These are phyloP conservation scores for Tolypocladium tropicale DNA, from an alignment of 2,329 filamentous ascomycete genomes.

Conservation along the genomic window DNA sequence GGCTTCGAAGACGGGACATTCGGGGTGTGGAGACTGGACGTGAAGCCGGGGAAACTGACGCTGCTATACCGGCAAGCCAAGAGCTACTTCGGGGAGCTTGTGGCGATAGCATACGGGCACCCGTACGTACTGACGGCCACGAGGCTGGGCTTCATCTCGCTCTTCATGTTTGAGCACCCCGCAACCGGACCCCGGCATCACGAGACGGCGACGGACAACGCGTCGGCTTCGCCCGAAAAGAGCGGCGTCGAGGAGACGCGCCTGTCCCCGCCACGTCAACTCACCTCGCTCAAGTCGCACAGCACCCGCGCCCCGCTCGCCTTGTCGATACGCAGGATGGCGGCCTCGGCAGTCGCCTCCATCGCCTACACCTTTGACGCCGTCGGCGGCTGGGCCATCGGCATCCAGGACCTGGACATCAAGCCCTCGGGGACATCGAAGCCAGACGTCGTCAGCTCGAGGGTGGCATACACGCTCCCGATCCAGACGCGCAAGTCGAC, in stretches of 20 bases:
- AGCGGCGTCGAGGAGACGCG: not conserved
- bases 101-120: constrained; percentile 59
- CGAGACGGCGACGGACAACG: not conserved
- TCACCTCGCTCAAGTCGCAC: constrained; percentile 73
- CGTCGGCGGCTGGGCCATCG: constrained; percentile 74
- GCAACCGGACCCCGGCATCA: not conserved
- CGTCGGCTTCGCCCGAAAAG: not conserved
- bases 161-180: constrained; percentile 54
- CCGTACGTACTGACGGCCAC: constrained; percentile 77
- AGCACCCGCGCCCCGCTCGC: constrained; percentile 70
- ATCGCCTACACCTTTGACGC: constrained; percentile 80
- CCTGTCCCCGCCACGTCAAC: constrained; percentile 30
- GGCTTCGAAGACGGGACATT: constrained; percentile 67
- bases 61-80: constrained; percentile 48
- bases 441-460: constrained; percentile 22
- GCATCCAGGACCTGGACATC: constrained; percentile 80
- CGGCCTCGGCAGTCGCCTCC: constrained; percentile 60
- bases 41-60: constrained; percentile 30
- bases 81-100: constrained; percentile 55
- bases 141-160: constrained; percentile 58
- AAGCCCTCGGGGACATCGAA: constrained; percentile 16
- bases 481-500: constrained; percentile 13
- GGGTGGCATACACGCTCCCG: constrained; percentile 25
- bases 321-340: constrained; percentile 65
- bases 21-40: constrained; percentile 54